Percentiles rank a stretch among this genome's conserved stretches.
Evolutionary conservation across 2,329 filamentous ascomycete genomes (phyloP).

Genomic region (Aspergillus aculeatinus): DNA sequence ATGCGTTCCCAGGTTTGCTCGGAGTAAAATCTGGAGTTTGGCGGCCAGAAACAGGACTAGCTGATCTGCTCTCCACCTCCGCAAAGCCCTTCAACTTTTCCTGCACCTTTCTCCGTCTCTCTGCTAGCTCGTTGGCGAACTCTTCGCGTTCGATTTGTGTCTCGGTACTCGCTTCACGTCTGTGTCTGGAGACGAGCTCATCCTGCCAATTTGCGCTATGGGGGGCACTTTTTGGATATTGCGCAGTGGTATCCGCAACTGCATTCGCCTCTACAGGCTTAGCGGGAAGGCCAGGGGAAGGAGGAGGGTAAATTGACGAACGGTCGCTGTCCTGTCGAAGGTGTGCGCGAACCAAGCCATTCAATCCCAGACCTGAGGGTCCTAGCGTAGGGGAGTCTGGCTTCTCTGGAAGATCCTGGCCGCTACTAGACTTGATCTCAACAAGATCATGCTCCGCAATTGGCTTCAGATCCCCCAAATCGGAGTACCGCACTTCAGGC

Average conservation of each 20-base stretch:
- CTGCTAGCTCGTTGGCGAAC: slow-evolving; percentile 50
- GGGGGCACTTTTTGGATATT: slow-evolving; percentile 3
- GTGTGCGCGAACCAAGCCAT: slow-evolving; percentile 80
- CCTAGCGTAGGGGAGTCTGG: slow-evolving; percentile 78
- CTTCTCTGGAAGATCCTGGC: slow-evolving; percentile 24
- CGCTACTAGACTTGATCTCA: slow-evolving; percentile 12
- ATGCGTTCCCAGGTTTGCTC: slow-evolving; percentile 42
- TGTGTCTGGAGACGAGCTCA: slow-evolving; percentile 45
- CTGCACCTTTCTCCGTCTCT: slow-evolving; percentile 48
- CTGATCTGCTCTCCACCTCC: slow-evolving; percentile 45
- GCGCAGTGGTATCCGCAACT: background rate
- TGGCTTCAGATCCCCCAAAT: slow-evolving; percentile 41
- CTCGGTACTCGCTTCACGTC: slow-evolving; percentile 47
- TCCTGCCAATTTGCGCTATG: slow-evolving; percentile 47
- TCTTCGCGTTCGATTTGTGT: slow-evolving; percentile 50
- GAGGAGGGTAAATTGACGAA: slow-evolving; percentile 71
- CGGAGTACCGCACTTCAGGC: slow-evolving; percentile 39
- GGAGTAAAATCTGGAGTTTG: slow-evolving; percentile 35
- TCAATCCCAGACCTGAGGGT: slow-evolving; percentile 63
- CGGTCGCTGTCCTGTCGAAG: slow-evolving; percentile 75
- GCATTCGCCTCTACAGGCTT: slow-evolving; percentile 29
- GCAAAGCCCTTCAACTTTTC: slow-evolving; percentile 48
- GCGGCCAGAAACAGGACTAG: slow-evolving; percentile 41
- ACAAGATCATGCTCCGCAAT: slow-evolving; percentile 36
- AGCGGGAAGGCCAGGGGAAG: slow-evolving; percentile 39